Conservation (phyloP, 2,329 filamentous ascomycete genomes). For the Talaromyces sp. region DNA sequence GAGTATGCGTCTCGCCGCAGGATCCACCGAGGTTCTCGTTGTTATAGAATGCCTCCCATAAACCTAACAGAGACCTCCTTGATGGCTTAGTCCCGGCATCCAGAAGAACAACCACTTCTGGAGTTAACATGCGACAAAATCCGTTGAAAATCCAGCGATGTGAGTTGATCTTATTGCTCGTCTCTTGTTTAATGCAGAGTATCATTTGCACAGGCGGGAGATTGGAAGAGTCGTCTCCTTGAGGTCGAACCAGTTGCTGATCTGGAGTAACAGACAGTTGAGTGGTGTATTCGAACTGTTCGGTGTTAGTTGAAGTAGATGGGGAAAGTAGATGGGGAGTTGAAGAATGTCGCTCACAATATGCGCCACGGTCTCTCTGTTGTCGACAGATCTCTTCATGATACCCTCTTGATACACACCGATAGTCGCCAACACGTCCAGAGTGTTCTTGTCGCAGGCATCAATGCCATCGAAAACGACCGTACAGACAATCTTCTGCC, state of each 20-base stretch:
- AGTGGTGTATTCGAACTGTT: slow-evolving; percentile 15
- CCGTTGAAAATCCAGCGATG: slow-evolving; percentile 17
- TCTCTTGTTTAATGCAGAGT: slow-evolving; percentile 12
- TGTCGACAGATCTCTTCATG: slow-evolving; percentile 14
- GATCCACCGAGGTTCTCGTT: slow-evolving; percentile 14
- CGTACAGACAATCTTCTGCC: slow-evolving; percentile 15
- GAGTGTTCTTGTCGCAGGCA: slow-evolving; percentile 14
- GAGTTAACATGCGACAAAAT: slow-evolving; percentile 13
- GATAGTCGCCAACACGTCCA: slow-evolving; percentile 14
- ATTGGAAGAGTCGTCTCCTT: slow-evolving; percentile 8
- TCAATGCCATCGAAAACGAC: slow-evolving; percentile 13
- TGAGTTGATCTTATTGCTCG: slow-evolving; percentile 18
- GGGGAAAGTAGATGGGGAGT: background rate
- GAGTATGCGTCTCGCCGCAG: slow-evolving; percentile 12
- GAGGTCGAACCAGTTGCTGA: slow-evolving; percentile 11
- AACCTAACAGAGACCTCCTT: slow-evolving; percentile 1
- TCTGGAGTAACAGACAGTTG: slow-evolving; percentile 14
- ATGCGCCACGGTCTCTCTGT: slow-evolving; percentile 13
- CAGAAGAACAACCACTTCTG: slow-evolving; percentile 12
- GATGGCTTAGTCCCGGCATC: slow-evolving; percentile 14
- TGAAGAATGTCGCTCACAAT: slow-evolving; percentile 8
- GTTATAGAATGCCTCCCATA: slow-evolving; percentile 16
- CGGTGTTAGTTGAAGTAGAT: background rate
- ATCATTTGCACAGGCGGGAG: slow-evolving; percentile 17
- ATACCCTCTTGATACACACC: slow-evolving; percentile 15